Evolutionary conservation across 257 asterid genomes (phyloP), one percentile per base, ranked within the genome.

Genomic region (Salvia rosmarinus): DNA sequence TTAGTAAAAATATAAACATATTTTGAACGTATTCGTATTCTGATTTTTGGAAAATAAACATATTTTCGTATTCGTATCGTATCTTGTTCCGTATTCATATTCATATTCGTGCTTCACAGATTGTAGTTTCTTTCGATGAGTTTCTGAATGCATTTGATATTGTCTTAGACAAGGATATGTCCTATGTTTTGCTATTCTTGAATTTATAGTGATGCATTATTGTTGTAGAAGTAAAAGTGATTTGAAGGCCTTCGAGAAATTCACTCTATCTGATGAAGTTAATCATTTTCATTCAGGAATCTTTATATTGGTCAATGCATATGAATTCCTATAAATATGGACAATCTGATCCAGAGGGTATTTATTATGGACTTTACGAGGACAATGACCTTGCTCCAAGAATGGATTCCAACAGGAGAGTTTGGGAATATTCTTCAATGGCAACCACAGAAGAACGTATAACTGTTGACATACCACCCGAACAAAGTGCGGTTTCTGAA

Each of bases 301-400:
- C 87, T 78, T 79, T 89, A 43, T 89, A 87, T 76, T 91, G 95
- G 96, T 82, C 85, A 40, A 84, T 85, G 91, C 85, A 89, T 67
- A 84, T 86, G 96, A 82, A 84, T 82, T 82, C 89, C 2, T 87
- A 83, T 85, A 84, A 81, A 75, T 87, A 78, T 63, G 97, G 89
- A 50, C 70, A 72, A 46, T 74, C 95, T 76, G 83, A 82, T 76
- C 77, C 83, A 37, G 92, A 82, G 60, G 85, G 84, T 75, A 64
- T 83, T 42, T 89, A 87, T 72, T 86, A 86, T 70, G 86, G 89
- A 5, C 64, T 78, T 64, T 82, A 87, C 35, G 89, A 71, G 72
- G 76, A 62, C 37, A 74, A 68, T 71, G 82, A 69, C 67, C 84
- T 77, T 30, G 70, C 80, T 50, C 76, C 83, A 61, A 75, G 82